phyloP scores from a whole-genome alignment of 768 basidiomycete species.

The Psilocybe sp. region DNA sequence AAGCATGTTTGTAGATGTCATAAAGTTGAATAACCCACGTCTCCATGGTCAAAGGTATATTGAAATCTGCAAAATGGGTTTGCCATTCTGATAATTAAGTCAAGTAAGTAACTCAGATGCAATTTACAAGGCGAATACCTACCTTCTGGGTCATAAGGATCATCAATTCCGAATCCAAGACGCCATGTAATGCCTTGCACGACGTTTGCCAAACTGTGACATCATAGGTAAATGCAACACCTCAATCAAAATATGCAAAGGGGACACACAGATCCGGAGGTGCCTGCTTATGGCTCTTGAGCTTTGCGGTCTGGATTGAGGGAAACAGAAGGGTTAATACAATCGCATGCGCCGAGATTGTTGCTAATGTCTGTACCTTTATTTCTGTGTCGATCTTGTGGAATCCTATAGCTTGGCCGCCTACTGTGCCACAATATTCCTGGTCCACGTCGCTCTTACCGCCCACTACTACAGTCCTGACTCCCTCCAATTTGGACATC shows the following conservation, averaged over 20 bases:
- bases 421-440: conserved; percentile 61
- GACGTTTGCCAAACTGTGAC: conserved; percentile 48
- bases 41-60: conserved; percentile 45
- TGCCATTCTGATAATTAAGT: conserved; percentile 47
- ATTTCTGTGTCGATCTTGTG: conserved; percentile 56
- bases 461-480: conserved; percentile 55
- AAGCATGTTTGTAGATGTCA: neutral
- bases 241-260: neutral
- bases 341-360: too few species aligned
- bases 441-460: conserved; percentile 45
- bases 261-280: conserved; percentile 57
- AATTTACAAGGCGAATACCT: conserved; percentile 5
- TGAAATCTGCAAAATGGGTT: conserved; percentile 50
- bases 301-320: conserved; percentile 39
- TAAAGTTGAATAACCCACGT: conserved; percentile 36
- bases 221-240: too few species aligned
- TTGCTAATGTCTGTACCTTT: conserved; percentile 32
- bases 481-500: conserved; percentile 57
- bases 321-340: neutral
- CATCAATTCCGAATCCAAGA: conserved; percentile 55
- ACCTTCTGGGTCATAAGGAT: conserved; percentile 57
- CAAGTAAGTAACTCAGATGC: neutral
- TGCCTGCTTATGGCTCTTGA: conserved; percentile 53
- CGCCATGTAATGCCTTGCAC: conserved; percentile 66
- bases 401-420: conserved; percentile 60